phyloP scores from a whole-genome alignment of 1,139 yeast genomes.

The Nakaseomyces delphensis region DNA sequence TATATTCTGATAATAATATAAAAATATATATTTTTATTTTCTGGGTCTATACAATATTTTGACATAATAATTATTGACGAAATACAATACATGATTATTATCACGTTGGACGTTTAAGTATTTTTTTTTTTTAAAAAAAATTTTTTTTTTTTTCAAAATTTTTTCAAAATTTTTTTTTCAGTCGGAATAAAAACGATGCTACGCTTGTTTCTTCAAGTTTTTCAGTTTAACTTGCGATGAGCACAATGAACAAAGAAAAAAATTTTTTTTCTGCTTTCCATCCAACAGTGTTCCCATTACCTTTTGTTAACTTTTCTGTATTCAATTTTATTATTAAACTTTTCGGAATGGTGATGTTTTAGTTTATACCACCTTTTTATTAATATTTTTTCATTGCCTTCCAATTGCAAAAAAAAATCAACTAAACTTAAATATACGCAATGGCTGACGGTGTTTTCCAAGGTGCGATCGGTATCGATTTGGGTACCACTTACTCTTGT shows the following conservation, averaged over 20 bases:
- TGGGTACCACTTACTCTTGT: conserved; percentile 95
- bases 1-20: too few relatives aligned
- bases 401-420: background rate
- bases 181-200: background rate
- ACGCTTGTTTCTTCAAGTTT: background rate
- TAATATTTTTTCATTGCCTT: background rate
- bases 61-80: too few relatives aligned
- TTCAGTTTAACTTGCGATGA: background rate
- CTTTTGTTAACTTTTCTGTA: background rate
- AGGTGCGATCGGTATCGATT: conserved; percentile 98
- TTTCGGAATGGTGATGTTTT: conserved; percentile 1
- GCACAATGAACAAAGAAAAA: background rate
- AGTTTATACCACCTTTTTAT: background rate
- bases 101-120: too few relatives aligned
- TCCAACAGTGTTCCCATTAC: conserved; percentile 14
- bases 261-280: background rate
- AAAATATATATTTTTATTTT: too few relatives aligned
- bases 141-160: background rate
- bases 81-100: too few relatives aligned
- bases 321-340: background rate
- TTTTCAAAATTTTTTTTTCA: background rate
- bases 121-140: background rate
- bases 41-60: too few relatives aligned
- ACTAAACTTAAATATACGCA: conserved; percentile 29
- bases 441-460: conserved; percentile 96